These are phyloP conservation scores for Xylaria telfairii DNA, from an alignment of 495 filamentous ascomycete species.

Conservation along the genomic window DNA sequence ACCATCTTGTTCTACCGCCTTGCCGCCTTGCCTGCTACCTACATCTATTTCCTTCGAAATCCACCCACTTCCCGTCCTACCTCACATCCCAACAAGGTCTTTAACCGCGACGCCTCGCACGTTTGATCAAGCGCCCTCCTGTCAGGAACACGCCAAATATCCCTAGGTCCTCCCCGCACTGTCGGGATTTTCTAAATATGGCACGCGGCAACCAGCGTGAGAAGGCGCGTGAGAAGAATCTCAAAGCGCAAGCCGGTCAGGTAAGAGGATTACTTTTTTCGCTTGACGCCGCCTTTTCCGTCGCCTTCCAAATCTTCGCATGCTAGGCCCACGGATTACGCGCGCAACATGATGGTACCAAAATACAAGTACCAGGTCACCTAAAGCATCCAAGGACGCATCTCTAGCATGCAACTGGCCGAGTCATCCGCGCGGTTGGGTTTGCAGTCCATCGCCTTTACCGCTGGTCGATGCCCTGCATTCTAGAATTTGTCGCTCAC, in stretches of 20 bases:
- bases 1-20: constrained; percentile 14
- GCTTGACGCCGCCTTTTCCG: constrained; percentile 23
- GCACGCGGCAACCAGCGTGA: constrained; percentile 94
- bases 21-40: no score
- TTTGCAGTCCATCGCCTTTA: not conserved
- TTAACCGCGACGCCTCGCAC: constrained; percentile 20
- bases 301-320: constrained; percentile 1
- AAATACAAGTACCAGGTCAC: not conserved
- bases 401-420: not conserved
- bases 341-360: not conserved
- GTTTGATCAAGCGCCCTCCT: constrained; percentile 31
- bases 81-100: not conserved
- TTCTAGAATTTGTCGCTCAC: not conserved
- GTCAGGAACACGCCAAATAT: not conserved
- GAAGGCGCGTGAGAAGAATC: constrained; percentile 80
- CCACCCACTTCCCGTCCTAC: constrained; percentile 3
- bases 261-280: constrained; percentile 49
- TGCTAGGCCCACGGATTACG: not conserved
- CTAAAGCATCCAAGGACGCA: not conserved
- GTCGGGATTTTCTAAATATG: constrained; percentile 58
- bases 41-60: constrained; percentile 6
- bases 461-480: not conserved
- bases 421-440: constrained; percentile 15
- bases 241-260: constrained; percentile 64
- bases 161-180: not conserved